These are phyloP conservation scores for Ceratobasidium sp. DNA, from an alignment of 1,284 basidiomycete species.

Conservation along the genomic window DNA sequence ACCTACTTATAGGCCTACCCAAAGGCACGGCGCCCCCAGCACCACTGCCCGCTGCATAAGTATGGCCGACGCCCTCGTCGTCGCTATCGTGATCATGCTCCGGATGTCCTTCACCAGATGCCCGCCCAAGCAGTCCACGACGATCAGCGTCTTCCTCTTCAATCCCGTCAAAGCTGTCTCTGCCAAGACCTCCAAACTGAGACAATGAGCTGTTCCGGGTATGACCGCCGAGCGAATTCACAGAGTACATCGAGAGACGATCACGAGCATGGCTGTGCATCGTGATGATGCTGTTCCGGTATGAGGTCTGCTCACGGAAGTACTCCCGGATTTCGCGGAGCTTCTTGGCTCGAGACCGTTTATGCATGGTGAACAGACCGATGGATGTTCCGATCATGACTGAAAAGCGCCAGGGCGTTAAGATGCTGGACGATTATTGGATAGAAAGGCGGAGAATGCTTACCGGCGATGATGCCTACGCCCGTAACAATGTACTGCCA, in stretches of 20 bases:
- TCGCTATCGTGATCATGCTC: constrained; percentile 5
- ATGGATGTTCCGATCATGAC: constrained; percentile 60
- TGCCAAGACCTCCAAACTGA: constrained; percentile 20
- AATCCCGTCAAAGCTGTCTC: constrained; percentile 18
- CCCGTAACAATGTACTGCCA: constrained; percentile 62
- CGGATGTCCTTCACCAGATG: not conserved
- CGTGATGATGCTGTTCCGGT: constrained; percentile 54
- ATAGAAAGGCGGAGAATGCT: constrained; percentile 46
- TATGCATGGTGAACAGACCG: constrained; percentile 62
- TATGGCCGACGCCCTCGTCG: constrained; percentile 16
- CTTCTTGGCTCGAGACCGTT: constrained; percentile 59
- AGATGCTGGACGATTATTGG: not conserved
- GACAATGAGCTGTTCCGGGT: constrained; percentile 4
- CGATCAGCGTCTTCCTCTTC: constrained; percentile 19
- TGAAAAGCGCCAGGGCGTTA: constrained; percentile 49
- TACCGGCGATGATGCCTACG: constrained; percentile 58
- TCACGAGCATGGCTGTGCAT: constrained; percentile 52
- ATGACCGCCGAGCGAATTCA: not conserved
- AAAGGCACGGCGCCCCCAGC: not conserved
- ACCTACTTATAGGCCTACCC: not conserved
- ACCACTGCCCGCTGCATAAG: constrained; percentile 6
- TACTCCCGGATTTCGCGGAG: constrained; percentile 64
- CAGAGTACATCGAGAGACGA: constrained; percentile 41
- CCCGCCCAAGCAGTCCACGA: constrained; percentile 1
- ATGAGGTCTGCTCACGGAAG: constrained; percentile 64